These are phyloP conservation scores for Saccharomyces uvarum DNA, from an alignment of 1,139 yeast species.

Conservation along the genomic window DNA sequence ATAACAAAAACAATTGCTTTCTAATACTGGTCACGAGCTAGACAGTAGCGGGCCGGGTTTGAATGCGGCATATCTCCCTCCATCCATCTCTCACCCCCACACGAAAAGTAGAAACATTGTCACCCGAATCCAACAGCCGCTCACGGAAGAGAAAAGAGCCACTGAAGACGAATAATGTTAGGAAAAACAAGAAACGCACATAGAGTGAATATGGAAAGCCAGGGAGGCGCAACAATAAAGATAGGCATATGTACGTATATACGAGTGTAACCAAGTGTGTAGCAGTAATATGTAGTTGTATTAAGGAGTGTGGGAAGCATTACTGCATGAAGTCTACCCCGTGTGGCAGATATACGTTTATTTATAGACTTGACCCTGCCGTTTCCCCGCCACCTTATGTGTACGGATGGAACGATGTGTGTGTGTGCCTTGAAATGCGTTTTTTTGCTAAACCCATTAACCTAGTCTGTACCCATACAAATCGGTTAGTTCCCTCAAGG, in stretches of 20 bases:
- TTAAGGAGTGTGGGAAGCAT: neutral
- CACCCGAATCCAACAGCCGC: no score
- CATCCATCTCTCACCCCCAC: no score
- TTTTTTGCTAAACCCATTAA: conserved; percentile 2
- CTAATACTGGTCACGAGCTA: no score
- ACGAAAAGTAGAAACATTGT: no score
- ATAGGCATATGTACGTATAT: neutral
- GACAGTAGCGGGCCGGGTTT: no score
- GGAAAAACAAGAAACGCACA: no score
- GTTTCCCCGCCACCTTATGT: neutral
- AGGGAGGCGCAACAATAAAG: no score
- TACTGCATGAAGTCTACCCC: neutral
- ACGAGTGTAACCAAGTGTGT: neutral
- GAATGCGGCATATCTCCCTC: no score
- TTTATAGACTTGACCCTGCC: neutral
- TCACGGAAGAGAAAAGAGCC: no score
- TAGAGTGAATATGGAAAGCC: no score
- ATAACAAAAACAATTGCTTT: neutral
- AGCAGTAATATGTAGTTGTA: neutral
- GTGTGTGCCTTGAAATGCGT: neutral
- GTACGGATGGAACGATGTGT: neutral
- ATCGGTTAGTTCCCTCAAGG: conserved; percentile 15
- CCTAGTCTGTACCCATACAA: conserved; percentile 25
- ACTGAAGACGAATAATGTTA: no score
- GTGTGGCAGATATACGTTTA: neutral